phyloP scores from a whole-genome alignment of 1,284 basidiomycete genomes.

The Anthracocystis panici-leucophaei region DNA sequence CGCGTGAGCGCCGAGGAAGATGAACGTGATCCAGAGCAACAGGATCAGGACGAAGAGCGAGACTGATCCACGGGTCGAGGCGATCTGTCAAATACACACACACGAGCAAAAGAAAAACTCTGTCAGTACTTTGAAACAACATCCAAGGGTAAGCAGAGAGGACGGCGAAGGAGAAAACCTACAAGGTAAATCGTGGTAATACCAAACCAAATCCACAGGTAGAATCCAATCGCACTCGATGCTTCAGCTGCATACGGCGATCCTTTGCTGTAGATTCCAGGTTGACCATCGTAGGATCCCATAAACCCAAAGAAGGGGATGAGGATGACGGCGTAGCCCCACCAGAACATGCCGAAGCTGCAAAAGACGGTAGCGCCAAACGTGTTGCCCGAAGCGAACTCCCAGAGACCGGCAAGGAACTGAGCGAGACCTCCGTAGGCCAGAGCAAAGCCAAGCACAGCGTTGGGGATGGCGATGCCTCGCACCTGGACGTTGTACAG shows the following conservation, averaged over 20 bases:
- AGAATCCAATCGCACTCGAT: slow-evolving; percentile 41
- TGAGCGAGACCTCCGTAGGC: slow-evolving; percentile 51
- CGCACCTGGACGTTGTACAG: slow-evolving; percentile 48
- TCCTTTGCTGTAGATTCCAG: slow-evolving; percentile 42
- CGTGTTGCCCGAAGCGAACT: slow-evolving; percentile 59
- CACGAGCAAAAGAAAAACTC: not conserved
- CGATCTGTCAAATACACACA: slow-evolving; percentile 6
- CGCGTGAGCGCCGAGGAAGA: slow-evolving; percentile 28
- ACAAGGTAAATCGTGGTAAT: slow-evolving; percentile 56
- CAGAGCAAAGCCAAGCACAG: slow-evolving; percentile 37
- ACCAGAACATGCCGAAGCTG: slow-evolving; percentile 58
- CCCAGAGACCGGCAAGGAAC: slow-evolving; percentile 59
- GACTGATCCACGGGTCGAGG: slow-evolving; percentile 32
- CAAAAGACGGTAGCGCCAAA: slow-evolving; percentile 57
- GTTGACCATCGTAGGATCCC: slow-evolving; percentile 47
- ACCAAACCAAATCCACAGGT: slow-evolving; percentile 58
- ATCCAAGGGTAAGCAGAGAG: too few relatives aligned
- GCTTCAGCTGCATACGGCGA: slow-evolving; percentile 38
- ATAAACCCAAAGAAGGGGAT: slow-evolving; percentile 56
- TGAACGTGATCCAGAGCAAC: slow-evolving; percentile 48
- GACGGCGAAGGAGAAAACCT: not conserved
- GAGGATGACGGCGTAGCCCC: slow-evolving; percentile 56
- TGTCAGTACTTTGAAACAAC: not conserved
- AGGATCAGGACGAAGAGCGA: slow-evolving; percentile 48
- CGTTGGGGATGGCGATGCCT: slow-evolving; percentile 50